phyloP scores from a whole-genome alignment of 1,139 yeast species.

The Diutina mesorugosa region DNA sequence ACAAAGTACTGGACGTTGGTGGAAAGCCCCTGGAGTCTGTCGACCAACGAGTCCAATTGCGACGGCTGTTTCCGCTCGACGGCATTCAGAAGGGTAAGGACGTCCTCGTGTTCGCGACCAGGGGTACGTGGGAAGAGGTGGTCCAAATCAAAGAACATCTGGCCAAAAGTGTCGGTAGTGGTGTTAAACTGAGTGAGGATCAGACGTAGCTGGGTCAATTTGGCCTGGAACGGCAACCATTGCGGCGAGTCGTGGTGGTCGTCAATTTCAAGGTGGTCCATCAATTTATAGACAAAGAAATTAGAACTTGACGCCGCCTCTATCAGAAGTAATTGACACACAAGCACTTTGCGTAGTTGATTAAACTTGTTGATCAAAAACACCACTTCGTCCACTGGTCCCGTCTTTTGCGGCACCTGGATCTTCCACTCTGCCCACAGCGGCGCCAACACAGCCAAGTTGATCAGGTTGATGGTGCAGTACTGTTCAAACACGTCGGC shows the following conservation, averaged over 20 bases:
- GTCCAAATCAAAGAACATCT: background rate
- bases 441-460: constrained; percentile 7
- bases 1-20: constrained; percentile 26
- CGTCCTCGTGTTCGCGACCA: background rate
- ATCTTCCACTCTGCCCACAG: constrained; percentile 3
- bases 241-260: background rate
- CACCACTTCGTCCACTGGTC: constrained; percentile 10
- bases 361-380: constrained; percentile 18
- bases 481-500: constrained; percentile 30
- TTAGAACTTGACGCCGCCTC: constrained; percentile 18
- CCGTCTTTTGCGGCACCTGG: constrained; percentile 3
- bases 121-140: background rate
- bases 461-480: constrained; percentile 24
- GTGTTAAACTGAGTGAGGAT: constrained; percentile 7
- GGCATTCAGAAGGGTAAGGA: background rate
- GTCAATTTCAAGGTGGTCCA: constrained; percentile 9
- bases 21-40: constrained; percentile 22
- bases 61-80: background rate
- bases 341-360: constrained; percentile 23
- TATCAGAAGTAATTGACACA: constrained; percentile 27
- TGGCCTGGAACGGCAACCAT: background rate
- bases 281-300: constrained; percentile 16
- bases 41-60: constrained; percentile 12
- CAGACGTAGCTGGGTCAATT: background rate
- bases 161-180: background rate